Conservation (phyloP, 129 eudicot species). For the Flaveria ramosissima region DNA sequence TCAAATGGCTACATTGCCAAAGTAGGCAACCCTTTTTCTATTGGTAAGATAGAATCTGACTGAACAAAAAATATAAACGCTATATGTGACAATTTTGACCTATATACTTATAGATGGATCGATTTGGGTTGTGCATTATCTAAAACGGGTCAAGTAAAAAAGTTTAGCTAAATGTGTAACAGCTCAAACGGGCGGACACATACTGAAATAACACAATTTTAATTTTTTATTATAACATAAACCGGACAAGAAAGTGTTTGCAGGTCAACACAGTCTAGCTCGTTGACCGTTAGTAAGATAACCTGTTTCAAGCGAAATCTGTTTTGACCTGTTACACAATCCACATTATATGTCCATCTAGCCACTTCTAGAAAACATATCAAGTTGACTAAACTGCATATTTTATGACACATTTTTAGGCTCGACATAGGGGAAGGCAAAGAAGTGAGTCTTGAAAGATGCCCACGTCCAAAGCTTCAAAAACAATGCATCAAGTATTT, state of each 20-base stretch:
- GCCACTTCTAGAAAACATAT: conserved; percentile 6
- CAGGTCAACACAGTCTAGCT: neutral
- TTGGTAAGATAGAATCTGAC: conserved; percentile 50
- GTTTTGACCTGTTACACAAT: conserved; percentile 11
- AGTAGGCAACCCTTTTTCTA: conserved; percentile 84
- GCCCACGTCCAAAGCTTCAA: conserved; percentile 68
- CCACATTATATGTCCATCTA: neutral
- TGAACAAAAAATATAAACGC: neutral
- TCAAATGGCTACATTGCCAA: conserved; percentile 72
- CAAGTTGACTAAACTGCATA: conserved; percentile 10
- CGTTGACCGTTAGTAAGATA: too few relatives aligned
- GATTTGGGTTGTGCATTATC: neutral
- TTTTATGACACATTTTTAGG: conserved; percentile 45
- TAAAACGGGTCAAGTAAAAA: neutral
- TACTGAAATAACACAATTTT: neutral
- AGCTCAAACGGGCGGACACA: neutral
- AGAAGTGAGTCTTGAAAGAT: conserved; percentile 67
- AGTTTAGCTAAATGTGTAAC: neutral
- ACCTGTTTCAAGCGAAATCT: too few relatives aligned
- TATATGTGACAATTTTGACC: conserved; percentile 8
- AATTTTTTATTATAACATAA: neutral
- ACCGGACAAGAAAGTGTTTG: neutral
- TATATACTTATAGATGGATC: neutral
- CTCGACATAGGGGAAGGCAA: conserved; percentile 87
- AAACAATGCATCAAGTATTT: conserved; percentile 90